Percentiles rank a stretch among this genome's conserved stretches.
Conservation (phyloP, 331 rosid species). For the Telfairia occidentalis region DNA sequence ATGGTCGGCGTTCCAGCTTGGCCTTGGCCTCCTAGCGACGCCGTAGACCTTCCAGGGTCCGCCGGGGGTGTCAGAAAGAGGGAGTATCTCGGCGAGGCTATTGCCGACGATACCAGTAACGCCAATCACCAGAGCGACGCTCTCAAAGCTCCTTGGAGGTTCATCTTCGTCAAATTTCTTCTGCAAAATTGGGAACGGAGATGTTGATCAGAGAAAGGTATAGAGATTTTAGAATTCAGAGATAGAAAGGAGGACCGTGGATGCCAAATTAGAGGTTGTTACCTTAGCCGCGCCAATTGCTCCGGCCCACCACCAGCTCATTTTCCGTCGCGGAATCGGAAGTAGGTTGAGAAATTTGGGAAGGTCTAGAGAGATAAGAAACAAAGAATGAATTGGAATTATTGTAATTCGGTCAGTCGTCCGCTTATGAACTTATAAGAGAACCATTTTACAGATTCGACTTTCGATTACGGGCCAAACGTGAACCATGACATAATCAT, state of each 20-base stretch:
- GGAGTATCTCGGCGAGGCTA: constrained; percentile 63
- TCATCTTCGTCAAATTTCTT: constrained; percentile 40
- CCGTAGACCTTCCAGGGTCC: constrained; percentile 71
- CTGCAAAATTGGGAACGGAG: constrained; percentile 13
- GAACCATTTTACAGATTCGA: background rate
- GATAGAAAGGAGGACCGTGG: background rate
- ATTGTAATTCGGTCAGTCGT: background rate
- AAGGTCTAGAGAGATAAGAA: background rate
- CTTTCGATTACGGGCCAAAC: background rate
- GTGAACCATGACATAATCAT: background rate
- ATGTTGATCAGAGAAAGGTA: background rate
- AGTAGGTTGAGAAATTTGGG: background rate
- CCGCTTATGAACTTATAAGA: background rate
- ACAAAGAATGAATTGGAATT: background rate
- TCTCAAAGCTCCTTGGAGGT: constrained; percentile 21
- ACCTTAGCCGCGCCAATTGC: constrained; percentile 59
- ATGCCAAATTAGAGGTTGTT: background rate
- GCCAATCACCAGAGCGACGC: constrained; percentile 50
- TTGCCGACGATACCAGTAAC: constrained; percentile 62
- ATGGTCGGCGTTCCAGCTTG: constrained; percentile 46
- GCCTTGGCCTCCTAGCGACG: constrained; percentile 53
- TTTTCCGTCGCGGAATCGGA: background rate
- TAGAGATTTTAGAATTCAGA: background rate
- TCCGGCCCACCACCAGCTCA: constrained; percentile 84
- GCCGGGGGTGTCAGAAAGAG: constrained; percentile 52